Conservation (phyloP, 2,329 filamentous ascomycete species). For the Penicillium palitans region DNA sequence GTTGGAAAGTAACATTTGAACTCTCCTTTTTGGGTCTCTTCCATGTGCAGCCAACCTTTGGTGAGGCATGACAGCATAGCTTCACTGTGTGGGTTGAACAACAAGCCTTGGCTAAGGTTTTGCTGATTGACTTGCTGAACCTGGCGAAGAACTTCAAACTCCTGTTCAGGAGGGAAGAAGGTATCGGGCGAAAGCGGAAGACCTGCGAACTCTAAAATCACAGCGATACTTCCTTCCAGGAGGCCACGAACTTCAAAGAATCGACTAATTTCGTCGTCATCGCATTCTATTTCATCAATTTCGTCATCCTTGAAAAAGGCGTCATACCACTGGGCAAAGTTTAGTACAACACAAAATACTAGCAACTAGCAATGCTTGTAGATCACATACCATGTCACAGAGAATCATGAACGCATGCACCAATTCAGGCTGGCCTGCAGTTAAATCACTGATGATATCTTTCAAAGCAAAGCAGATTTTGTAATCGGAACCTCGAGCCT, state of each 20-base stretch:
- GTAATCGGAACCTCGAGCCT: background rate
- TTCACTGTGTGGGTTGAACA: background rate
- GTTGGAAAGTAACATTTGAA: background rate
- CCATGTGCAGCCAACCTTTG: conserved; percentile 2
- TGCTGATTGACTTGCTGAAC: background rate
- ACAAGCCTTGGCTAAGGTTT: background rate
- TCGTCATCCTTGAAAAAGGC: background rate
- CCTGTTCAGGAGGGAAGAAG: background rate
- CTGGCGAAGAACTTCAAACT: background rate
- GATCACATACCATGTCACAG: background rate
- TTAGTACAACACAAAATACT: background rate
- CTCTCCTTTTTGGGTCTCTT: background rate
- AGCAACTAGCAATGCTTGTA: background rate
- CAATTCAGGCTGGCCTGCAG: background rate
- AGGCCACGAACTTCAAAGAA: background rate
- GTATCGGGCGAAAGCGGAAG: background rate
- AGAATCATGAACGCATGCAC: background rate
- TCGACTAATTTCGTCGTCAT: background rate
- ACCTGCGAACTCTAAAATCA: background rate
- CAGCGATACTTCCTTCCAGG: background rate
- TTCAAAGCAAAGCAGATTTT: background rate
- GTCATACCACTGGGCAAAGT: background rate
- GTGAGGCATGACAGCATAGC: background rate
- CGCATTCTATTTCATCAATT: background rate
- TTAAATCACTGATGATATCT: background rate